Percentiles rank a stretch among this genome's conserved stretches.
phyloP scores from a whole-genome alignment of 306 rosid genomes.

The Sicyos edulis region DNA sequence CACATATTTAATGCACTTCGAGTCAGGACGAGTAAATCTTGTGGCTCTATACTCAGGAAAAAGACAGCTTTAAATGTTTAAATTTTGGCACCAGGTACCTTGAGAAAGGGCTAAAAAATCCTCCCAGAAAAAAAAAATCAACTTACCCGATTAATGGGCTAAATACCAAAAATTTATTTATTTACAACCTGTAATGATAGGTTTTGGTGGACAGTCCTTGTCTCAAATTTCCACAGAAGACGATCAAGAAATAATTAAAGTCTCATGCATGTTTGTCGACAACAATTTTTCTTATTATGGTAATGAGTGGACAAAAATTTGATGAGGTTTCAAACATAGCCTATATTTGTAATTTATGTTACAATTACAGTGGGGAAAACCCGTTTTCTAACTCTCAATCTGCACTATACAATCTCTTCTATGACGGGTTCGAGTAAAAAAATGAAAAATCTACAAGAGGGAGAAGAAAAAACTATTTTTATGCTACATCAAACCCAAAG shows the following conservation, averaged over 20 bases:
- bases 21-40: not conserved
- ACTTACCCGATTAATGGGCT: no score
- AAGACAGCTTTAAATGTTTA: not conserved
- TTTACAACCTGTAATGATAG: not conserved
- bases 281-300: not conserved
- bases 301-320: not conserved
- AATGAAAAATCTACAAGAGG: not conserved
- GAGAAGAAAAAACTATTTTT: conserved; percentile 25
- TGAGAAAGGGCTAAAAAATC: not conserved
- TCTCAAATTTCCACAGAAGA: not conserved
- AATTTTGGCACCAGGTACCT: not conserved
- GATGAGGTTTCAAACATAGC: conserved; percentile 25
- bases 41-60: not conserved
- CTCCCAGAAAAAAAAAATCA: no score
- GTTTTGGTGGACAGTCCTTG: not conserved
- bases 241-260: not conserved
- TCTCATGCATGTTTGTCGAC: not conserved
- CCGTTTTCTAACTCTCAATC: conserved; percentile 56
- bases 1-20: not conserved
- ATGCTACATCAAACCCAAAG: conserved; percentile 59
- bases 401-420: conserved; percentile 63
- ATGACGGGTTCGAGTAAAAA: conserved; percentile 35
- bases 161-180: not conserved
- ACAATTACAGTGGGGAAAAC: conserved; percentile 40
- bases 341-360: conserved; percentile 42